Conservation (phyloP, 2,329 filamentous ascomycete genomes). For the Orbilia oligospora region DNA sequence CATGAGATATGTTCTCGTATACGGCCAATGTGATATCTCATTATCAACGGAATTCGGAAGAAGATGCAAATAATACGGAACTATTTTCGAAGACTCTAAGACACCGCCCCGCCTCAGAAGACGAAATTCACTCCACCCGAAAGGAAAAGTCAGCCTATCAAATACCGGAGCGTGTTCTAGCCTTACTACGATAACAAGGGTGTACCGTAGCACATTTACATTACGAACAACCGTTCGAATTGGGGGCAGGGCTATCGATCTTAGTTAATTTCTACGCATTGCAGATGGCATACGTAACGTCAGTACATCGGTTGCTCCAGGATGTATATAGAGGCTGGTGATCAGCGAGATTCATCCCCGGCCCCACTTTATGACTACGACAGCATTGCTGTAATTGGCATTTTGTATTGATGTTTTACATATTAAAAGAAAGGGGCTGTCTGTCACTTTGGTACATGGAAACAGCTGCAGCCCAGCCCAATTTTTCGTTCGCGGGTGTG, state of each 20-base stretch:
- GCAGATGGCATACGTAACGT: conserved; percentile 19
- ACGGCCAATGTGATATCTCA: conserved; percentile 10
- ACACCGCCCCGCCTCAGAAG: not conserved
- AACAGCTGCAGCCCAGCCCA: not conserved
- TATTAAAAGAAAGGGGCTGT: not conserved
- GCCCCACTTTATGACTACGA: not conserved
- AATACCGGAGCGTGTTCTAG: not conserved
- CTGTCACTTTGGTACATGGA: not conserved
- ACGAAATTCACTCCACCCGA: not conserved
- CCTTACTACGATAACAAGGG: not conserved
- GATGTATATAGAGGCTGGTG: not conserved
- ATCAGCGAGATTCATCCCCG: not conserved
- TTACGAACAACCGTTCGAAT: conserved; percentile 5
- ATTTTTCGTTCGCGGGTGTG: not conserved
- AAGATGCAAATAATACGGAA: not conserved
- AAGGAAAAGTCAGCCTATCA: not conserved
- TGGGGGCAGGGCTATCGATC: not conserved
- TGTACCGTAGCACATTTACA: not conserved
- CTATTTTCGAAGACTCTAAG: not conserved
- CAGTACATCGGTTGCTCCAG: conserved; percentile 7
- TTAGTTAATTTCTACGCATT: conserved; percentile 11
- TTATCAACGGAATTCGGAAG: too few species aligned
- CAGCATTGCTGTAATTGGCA: not conserved
- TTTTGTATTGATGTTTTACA: not conserved
- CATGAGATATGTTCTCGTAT: not conserved